Conservation (phyloP, 192 early-diverging fungal genomes). For the Dissophora globulifera region DNA sequence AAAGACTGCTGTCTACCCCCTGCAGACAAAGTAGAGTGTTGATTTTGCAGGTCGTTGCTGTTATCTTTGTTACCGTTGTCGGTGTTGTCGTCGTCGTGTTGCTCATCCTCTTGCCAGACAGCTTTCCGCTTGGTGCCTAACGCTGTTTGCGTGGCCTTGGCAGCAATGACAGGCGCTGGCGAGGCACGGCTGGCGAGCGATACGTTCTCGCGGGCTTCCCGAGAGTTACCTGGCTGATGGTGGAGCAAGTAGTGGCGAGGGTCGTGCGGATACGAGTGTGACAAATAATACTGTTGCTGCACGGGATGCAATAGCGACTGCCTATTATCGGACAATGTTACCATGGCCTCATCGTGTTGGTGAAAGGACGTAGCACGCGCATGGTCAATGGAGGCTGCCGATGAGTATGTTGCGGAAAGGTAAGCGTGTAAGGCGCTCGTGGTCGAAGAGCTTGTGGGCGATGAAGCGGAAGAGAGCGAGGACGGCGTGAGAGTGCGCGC, state of each 20-base stretch:
- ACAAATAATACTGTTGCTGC: constrained; percentile 27
- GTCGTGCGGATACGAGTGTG: constrained; percentile 36
- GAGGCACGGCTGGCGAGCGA: constrained; percentile 16
- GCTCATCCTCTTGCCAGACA: constrained; percentile 23
- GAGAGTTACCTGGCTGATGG: constrained; percentile 18
- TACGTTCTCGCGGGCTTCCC: constrained; percentile 26
- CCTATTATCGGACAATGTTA: constrained; percentile 1
- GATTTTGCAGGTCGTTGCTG: not conserved
- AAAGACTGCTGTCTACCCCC: not conserved
- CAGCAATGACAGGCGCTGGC: not conserved
- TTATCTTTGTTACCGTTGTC: not conserved
- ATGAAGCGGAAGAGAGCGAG: not conserved
- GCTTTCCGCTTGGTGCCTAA: constrained; percentile 21
- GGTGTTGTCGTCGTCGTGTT: not conserved
- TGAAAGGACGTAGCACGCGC: constrained; percentile 43
- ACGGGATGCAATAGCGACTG: not conserved
- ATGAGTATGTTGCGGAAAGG: constrained; percentile 23
- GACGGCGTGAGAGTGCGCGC: constrained; percentile 1
- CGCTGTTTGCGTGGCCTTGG: not conserved
- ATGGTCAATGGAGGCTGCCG: constrained; percentile 37
- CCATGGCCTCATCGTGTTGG: constrained; percentile 8
- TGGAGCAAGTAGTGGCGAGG: constrained; percentile 24
- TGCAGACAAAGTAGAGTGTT: too few relatives aligned
- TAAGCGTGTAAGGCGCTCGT: constrained; percentile 23
- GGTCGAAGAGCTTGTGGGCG: not conserved